Evolutionary conservation across 106 monocot species (phyloP), one percentile per base, ranked within the genome.

Genomic region (Agapanthus africanus): DNA sequence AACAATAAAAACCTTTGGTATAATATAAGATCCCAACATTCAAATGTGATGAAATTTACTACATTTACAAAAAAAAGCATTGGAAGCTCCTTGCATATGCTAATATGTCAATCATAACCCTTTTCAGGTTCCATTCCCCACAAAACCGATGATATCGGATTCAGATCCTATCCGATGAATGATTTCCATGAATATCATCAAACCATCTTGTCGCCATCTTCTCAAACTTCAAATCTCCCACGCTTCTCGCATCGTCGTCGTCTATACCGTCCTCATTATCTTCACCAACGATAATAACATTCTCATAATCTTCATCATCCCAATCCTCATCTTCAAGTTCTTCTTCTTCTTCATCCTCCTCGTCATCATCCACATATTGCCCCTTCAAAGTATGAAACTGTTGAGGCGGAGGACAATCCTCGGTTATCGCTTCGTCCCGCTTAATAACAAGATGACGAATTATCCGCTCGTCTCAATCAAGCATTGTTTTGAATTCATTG

Each of bases 381-480:
- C 26, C 71, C 31, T 69, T 73, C 26, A 90, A 21, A 2, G 85
- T 77, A 44, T 85, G 86, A 59, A 80, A 97, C 35, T 91, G 91
- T 32, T 65, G 85, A 47, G 95, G 95, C 0, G 95, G 95, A 28
- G 91, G 86, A 39, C 82, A 84, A 62, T 84, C 88, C 74, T 87
- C 80, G 0, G 91, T 91, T 60, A 88, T 84, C 2, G 95, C 95
- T 65, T 95, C 70, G 40, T 91, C 86, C 28, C 72, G 82, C 54
- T 89, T 91, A 30, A 87, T 91, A 18, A 91, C 91, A 1, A 97
- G 80, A 75, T 91, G 95, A 2, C 95, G 79, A 33, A 97, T 88
- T 57, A 97, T 81, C 30, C 88, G 77, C 59, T 89, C 86, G 11
- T 97, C 91, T 70, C 79, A 80, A 70, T 97, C 91, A 7, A 97